Percentiles rank a stretch among this genome's conserved stretches.
phyloP scores from a whole-genome alignment of 2,329 filamentous ascomycete genomes.

The Fusarium pseudocircinatum region DNA sequence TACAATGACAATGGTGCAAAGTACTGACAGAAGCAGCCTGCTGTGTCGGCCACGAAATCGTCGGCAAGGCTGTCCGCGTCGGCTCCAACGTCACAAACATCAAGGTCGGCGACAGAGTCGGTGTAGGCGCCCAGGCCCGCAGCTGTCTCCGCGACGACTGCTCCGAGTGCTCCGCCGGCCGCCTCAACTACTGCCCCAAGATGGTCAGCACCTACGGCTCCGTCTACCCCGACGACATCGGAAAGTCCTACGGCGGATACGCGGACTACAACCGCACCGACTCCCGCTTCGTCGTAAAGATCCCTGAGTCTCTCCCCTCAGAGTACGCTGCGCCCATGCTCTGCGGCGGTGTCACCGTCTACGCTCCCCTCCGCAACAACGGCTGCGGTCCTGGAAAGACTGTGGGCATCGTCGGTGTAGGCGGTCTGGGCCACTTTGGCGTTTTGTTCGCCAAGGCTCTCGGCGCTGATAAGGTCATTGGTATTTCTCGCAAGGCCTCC shows the following conservation, averaged over 20 bases:
- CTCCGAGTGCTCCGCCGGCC: conserved; percentile 52
- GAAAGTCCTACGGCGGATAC: conserved; percentile 58
- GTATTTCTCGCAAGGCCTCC: conserved; percentile 61
- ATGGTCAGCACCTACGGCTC: conserved; percentile 62
- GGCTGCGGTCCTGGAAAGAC: conserved; percentile 72
- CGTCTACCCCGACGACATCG: conserved; percentile 58
- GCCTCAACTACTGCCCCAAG: conserved; percentile 53
- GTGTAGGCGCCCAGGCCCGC: conserved; percentile 68
- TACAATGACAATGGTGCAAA: too few relatives aligned
- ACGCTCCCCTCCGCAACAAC: conserved; percentile 67
- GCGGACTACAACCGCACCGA: conserved; percentile 46
- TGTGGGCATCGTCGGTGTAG: conserved; percentile 73
- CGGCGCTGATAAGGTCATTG: conserved; percentile 67
- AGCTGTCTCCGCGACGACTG: conserved; percentile 60
- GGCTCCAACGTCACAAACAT: conserved; percentile 60
- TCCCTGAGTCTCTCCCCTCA: conserved; percentile 52
- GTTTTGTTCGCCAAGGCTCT: conserved; percentile 74
- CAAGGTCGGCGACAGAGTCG: conserved; percentile 70
- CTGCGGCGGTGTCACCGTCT: conserved; percentile 75
- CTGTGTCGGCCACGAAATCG: conserved; percentile 72
- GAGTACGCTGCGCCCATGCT: conserved; percentile 68
- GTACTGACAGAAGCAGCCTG: conserved; percentile 45
- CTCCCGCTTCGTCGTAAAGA: conserved; percentile 59
- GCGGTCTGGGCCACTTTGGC: conserved; percentile 74
- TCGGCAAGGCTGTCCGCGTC: conserved; percentile 65